phyloP scores from a whole-genome alignment of 1,284 basidiomycete species.

The Sphaerobolus stellatus region DNA sequence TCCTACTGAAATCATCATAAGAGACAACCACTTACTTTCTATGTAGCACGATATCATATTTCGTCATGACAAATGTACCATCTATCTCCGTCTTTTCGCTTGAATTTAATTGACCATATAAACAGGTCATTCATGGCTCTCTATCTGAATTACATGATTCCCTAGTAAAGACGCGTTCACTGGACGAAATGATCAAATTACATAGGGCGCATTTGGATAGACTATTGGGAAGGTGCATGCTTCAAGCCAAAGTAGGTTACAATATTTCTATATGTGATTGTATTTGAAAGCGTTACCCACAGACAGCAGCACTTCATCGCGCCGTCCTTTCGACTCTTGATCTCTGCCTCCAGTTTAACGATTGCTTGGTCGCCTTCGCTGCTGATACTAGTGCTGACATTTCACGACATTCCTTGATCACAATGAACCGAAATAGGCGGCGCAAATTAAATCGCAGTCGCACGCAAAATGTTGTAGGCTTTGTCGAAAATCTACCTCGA shows the following conservation, averaged over 20 bases:
- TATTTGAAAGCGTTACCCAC: neutral
- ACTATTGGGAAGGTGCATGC: conserved; percentile 63
- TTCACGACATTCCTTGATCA: conserved; percentile 51
- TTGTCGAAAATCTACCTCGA: conserved; percentile 41
- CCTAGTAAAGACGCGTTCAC: conserved; percentile 56
- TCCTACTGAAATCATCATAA: conserved; percentile 11
- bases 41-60: conserved; percentile 66
- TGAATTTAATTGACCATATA: conserved; percentile 5
- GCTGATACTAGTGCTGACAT: conserved; percentile 60
- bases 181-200: conserved; percentile 73
- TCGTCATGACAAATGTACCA: conserved; percentile 70
- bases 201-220: conserved; percentile 72
- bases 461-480: conserved; percentile 58
- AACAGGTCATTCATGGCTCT: conserved; percentile 69
- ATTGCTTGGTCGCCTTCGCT: conserved; percentile 58
- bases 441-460: conserved; percentile 40
- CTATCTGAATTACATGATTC: conserved; percentile 55
- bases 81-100: conserved; percentile 5
- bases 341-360: conserved; percentile 66
- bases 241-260: conserved; percentile 58
- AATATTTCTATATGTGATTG: neutral
- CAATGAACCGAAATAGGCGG: conserved; percentile 48
- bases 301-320: conserved; percentile 65
- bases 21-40: conserved; percentile 1
- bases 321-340: conserved; percentile 71